phyloP scores from a whole-genome alignment of 2,329 filamentous ascomycete species.

The Botryotinia narcissicola region DNA sequence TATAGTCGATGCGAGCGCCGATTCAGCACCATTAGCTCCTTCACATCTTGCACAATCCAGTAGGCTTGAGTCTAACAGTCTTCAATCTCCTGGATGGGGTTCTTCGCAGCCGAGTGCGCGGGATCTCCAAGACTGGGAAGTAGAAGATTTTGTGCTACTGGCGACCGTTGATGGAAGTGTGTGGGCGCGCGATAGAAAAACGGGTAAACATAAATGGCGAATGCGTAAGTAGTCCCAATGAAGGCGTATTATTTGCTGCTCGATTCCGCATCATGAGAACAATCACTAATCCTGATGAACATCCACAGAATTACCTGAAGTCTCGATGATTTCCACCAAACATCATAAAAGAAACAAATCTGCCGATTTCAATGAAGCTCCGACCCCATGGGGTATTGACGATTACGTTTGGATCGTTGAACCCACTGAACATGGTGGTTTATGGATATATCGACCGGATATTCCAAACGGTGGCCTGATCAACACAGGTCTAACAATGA shows the following conservation, averaged over 20 bases:
- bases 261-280: not conserved
- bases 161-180: constrained; percentile 99
- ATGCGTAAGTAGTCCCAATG: constrained; percentile 10
- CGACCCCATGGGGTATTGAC: constrained; percentile 57
- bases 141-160: constrained; percentile 99
- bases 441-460: constrained; percentile 82
- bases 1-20: constrained; percentile 82
- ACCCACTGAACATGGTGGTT: constrained; percentile 78
- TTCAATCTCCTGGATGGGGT: constrained; percentile 61
- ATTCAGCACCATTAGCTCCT: constrained; percentile 91
- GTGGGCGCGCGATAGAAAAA: constrained; percentile 85
- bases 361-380: constrained; percentile 54
- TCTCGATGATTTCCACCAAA: constrained; percentile 79
- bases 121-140: constrained; percentile 98
- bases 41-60: constrained; percentile 94
- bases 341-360: constrained; percentile 73
- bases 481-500: constrained; percentile 72
- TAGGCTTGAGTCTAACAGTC: constrained; percentile 65
- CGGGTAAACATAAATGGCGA: constrained; percentile 75
- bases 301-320: constrained; percentile 50
- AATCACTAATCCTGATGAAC: constrained; percentile 61
- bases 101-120: constrained; percentile 82
- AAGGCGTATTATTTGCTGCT: not conserved
- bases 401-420: constrained; percentile 96
- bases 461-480: constrained; percentile 57